Evolutionary conservation across 1,284 basidiomycete species (phyloP), one percentile per base, ranked within the genome.

Genomic region (Porogramme epimiltina): DNA sequence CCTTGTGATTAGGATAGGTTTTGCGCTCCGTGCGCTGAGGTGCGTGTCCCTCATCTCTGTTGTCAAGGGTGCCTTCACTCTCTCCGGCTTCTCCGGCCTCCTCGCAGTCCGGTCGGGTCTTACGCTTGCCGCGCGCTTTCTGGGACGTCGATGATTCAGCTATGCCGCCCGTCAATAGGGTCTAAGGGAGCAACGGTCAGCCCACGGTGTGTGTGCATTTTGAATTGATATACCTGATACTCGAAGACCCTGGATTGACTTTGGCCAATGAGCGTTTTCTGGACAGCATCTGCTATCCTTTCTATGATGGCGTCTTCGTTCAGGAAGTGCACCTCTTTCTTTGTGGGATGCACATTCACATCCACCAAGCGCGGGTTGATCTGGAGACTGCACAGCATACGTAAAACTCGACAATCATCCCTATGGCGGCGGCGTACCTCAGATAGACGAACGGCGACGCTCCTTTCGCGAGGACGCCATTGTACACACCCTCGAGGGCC

Each of bases 321-420:
- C 49, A 98, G 73, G 63, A 99, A 99, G 61, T 95, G 93, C 0
- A 98, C 94, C 69, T 98, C 95, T 34, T 91, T 89, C 70, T 99
- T 99, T 1, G 97, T 99, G 0, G 97, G 97, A 68, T 98, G 96
- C 0, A 99, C 95, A 62, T 99, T 99, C 51, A 98, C 95, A 64
- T 99, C 97, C 10, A 99, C 88, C 25, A 90, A 87, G 31, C 84
- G 80, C 0, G 95, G 93, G 51, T 94, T 86, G 58, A 99, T 88
- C 28, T 87, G 76, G 33, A 99, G 71, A 58, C 93, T 93, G 26
- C 28, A 6, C 15, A 9, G 20, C 20, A 6, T 13, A 31, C 8
- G 13, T 31, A 8, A 18, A 13, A 5, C 40, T 34, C 16, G 44
- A 22, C 31, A 25, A 9, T 24, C 25, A 8, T 8, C 28, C 28